These are phyloP conservation scores for Rhododendron williamsianum DNA, from an alignment of 148 eudicot genomes.

Conservation along the genomic window DNA sequence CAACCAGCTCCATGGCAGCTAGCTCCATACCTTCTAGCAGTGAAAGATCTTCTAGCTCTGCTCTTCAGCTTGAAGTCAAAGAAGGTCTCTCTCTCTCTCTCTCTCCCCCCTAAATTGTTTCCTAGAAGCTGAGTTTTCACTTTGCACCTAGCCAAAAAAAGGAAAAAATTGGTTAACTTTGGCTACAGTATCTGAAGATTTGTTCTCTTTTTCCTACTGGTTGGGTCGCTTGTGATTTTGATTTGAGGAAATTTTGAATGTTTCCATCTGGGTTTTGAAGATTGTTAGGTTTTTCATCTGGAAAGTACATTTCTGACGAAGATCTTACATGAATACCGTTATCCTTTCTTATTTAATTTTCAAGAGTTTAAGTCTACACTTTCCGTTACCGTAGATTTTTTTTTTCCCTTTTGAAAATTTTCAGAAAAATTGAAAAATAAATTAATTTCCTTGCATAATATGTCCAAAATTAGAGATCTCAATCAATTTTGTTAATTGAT, in stretches of 20 bases:
- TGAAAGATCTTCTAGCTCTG: constrained; percentile 97
- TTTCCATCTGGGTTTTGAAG: background rate
- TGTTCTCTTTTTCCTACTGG: background rate
- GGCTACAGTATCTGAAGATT: too few species aligned
- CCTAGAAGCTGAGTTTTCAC: background rate
- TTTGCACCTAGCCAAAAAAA: too few species aligned
- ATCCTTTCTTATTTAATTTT: background rate
- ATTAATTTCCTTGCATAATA: background rate
- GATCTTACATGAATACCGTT: background rate
- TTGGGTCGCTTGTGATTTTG: background rate
- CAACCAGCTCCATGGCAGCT: constrained; percentile 69
- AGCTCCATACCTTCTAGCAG: constrained; percentile 87
- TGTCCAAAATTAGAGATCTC: background rate
- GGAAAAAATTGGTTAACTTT: too few species aligned
- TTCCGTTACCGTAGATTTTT: background rate
- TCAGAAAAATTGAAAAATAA: background rate
- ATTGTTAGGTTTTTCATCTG: background rate
- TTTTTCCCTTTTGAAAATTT: background rate
- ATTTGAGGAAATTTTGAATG: background rate
- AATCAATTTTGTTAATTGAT: background rate
- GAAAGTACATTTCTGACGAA: background rate
- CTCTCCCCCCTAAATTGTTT: background rate
- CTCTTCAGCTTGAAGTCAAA: constrained; percentile 66
- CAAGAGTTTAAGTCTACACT: background rate
- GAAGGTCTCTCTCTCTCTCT: constrained; percentile 47